Evolutionary conservation across 2,329 filamentous ascomycete species (phyloP), one percentile per base, ranked within the genome.

Genomic region (Nemania bipapillata): DNA sequence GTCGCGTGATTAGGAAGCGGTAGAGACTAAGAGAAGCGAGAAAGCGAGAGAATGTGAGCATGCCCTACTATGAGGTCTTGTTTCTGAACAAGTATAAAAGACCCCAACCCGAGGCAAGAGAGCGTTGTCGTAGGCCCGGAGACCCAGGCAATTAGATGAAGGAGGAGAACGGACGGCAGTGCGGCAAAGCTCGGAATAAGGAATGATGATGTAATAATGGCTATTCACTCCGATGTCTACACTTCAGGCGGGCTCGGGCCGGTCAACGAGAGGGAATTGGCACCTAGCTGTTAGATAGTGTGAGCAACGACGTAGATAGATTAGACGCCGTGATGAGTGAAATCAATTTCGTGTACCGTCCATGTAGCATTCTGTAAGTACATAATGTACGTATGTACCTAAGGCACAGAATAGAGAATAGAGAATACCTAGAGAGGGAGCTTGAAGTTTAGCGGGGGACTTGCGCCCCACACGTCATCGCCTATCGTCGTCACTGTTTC

Each of bases 401-500:
- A n/a, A n/a, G n/a, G n/a, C n/a, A n/a, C n/a, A n/a, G n/a, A n/a
- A n/a, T n/a, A n/a, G n/a, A n/a, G n/a, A n/a, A n/a, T n/a, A n/a
- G n/a, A 52, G 49, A 15, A 12, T n/a, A 35, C 6, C 26, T 54
- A 15, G 50, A 17, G 52, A 26, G 28, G 30, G 52, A 55, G 60
- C 60, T 63, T 12, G 28, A 35, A 24, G 24, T n/a, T n/a, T 40
- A 57, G 47, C 37, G 62, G 32, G 45, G 32, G 47, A 24, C 24
- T 35, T 50, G 12, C 24, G 49, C 55, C 60, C 55, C 55, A 54
- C 55, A 59, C 65, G 65, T 68, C 65, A 68, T 68, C 35, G 65
- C 52, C 35, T 49, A 26, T 40, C 55, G 32, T 65, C 68, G 65
- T 70, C 68, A 70, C 65, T 58, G 68, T 64, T 57, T 26, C 64